phyloP scores from a whole-genome alignment of 495 filamentous ascomycete species.

The Pseudevernia furfuracea region DNA sequence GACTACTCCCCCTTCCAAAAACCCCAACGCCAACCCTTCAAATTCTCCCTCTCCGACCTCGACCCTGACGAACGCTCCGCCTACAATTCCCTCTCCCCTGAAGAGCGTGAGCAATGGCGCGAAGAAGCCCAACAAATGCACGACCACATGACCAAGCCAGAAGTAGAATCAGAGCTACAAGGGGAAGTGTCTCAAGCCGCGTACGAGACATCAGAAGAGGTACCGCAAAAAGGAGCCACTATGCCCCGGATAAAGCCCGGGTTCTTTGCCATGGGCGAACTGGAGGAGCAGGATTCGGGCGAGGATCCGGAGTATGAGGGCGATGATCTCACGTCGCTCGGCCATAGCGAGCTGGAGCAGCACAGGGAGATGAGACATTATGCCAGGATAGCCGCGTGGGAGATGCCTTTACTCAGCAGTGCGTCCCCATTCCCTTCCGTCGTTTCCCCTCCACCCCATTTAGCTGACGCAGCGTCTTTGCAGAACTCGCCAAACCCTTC shows the following conservation, averaged over 20 bases:
- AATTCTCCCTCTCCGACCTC: conserved; percentile 29
- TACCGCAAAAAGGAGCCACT: background rate
- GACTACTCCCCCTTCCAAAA: conserved; percentile 32
- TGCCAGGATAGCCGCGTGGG: conserved; percentile 81
- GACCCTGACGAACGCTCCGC: conserved; percentile 37
- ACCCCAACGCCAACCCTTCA: conserved; percentile 32
- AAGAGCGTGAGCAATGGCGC: conserved; percentile 36
- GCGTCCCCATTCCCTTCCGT: conserved; percentile 32
- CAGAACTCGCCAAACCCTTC: conserved; percentile 79
- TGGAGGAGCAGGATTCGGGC: conserved; percentile 43
- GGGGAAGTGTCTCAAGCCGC: conserved; percentile 13
- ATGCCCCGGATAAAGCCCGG: conserved; percentile 23
- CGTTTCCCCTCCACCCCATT: background rate
- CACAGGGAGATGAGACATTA: conserved; percentile 87
- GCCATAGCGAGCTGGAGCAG: conserved; percentile 79
- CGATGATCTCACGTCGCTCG: conserved; percentile 74
- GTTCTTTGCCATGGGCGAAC: conserved; percentile 49
- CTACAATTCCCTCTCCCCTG: conserved; percentile 43
- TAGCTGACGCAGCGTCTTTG: background rate
- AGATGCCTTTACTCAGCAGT: conserved; percentile 89
- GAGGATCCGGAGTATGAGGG: conserved; percentile 58
- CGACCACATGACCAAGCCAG: conserved; percentile 23
- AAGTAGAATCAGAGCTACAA: conserved; percentile 23
- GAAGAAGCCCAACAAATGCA: conserved; percentile 19
- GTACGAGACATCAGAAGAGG: conserved; percentile 11